Evolutionary conservation across 2,329 filamentous ascomycete genomes (phyloP).

Genomic region (Xylaria sp.): DNA sequence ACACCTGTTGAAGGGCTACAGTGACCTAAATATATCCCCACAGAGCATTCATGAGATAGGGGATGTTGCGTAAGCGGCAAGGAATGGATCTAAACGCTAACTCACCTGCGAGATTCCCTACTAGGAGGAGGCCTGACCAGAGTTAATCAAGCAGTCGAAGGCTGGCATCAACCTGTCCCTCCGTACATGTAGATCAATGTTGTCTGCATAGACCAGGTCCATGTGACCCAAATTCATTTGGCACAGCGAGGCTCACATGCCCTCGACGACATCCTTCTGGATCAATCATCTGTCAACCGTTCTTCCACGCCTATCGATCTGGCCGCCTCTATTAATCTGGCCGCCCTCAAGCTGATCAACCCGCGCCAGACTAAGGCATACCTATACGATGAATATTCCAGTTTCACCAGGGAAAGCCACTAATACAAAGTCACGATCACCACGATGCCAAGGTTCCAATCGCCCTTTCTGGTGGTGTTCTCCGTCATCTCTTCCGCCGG

Average conservation of each 20-base stretch:
- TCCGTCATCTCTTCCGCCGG: conserved; percentile 67
- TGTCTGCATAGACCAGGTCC: conserved; percentile 70
- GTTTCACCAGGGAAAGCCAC: no score
- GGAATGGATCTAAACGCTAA: no score
- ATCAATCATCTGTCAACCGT: conserved; percentile 68
- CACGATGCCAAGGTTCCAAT: conserved; percentile 63
- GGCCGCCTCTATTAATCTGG: no score
- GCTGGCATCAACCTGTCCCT: conserved; percentile 72
- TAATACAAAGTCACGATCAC: conserved; percentile 65
- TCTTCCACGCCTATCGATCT: no score
- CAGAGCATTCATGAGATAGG: no score
- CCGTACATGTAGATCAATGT: conserved; percentile 67
- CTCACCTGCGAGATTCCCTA: no score
- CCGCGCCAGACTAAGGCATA: no score
- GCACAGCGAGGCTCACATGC: conserved; percentile 60
- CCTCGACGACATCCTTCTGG: conserved; percentile 71
- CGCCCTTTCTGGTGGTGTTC: conserved; percentile 60
- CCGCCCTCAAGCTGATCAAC: no score
- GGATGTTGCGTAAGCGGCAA: no score
- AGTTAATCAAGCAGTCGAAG: conserved; percentile 71
- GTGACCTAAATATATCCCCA: no score
- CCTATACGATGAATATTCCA: no score
- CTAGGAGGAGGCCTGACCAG: conserved; percentile 72
- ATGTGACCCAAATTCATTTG: conserved; percentile 63
- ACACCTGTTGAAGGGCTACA: no score